Evolutionary conservation across 2,329 filamentous ascomycete genomes (phyloP).

Genomic region (Juglanconis oblonga): DNA sequence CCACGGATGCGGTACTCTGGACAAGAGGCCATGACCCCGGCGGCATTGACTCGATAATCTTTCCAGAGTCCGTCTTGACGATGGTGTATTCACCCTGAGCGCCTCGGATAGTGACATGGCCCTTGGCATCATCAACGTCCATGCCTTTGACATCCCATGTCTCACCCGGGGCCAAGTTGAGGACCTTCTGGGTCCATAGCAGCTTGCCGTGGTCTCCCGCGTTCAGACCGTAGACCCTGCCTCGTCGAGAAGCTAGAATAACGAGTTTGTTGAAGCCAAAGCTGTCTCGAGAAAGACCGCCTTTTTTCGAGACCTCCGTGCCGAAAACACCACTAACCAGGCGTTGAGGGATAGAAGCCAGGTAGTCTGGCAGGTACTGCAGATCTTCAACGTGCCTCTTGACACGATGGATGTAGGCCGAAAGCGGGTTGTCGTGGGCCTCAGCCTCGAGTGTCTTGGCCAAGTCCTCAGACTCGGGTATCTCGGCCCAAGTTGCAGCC

Average conservation of each 20-base stretch:
- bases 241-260: constrained; percentile 74
- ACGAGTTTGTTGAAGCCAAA: constrained; percentile 90
- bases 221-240: constrained; percentile 77
- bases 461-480: constrained; percentile 69
- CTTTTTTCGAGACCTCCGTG: constrained; percentile 43
- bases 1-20: constrained; percentile 49
- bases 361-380: constrained; percentile 69
- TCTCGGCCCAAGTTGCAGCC: constrained; percentile 76
- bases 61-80: constrained; percentile 53
- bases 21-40: constrained; percentile 37
- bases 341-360: constrained; percentile 66
- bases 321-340: constrained; percentile 65
- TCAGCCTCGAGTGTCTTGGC: constrained; percentile 82
- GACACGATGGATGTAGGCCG: constrained; percentile 85
- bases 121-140: constrained; percentile 54
- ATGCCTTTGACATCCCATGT: constrained; percentile 68
- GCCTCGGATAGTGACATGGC: constrained; percentile 56
- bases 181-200: constrained; percentile 70
- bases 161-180: constrained; percentile 51
- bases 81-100: constrained; percentile 60
- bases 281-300: constrained; percentile 60
- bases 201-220: constrained; percentile 70
- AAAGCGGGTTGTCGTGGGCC: constrained; percentile 73
- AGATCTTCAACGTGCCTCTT: constrained; percentile 79
- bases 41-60: constrained; percentile 42